phyloP scores from a whole-genome alignment of 345 rosid genomes.

The Syzygium aromaticum region DNA sequence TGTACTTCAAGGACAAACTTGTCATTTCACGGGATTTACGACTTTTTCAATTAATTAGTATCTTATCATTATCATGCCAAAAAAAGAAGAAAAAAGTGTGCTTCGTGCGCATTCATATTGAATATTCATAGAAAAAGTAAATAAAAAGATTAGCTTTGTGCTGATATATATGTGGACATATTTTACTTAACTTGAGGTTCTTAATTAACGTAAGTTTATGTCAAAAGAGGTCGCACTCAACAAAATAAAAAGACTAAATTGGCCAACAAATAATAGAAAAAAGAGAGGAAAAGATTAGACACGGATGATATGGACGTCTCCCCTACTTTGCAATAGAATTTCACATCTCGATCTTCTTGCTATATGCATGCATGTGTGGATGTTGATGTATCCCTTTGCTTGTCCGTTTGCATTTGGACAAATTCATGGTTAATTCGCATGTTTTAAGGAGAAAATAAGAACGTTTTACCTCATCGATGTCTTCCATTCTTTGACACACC shows the following conservation, averaged over 20 bases:
- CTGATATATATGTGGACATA: not conserved
- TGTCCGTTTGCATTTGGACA: not conserved
- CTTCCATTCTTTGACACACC: not conserved
- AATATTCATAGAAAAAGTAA: not conserved
- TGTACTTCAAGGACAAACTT: conserved; percentile 13
- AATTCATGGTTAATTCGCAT: not conserved
- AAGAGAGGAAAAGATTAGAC: not conserved
- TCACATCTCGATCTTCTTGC: not conserved
- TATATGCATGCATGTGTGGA: not conserved
- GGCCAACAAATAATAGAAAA: not conserved
- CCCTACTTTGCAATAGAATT: not conserved
- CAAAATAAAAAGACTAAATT: not conserved
- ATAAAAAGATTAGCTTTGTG: not conserved
- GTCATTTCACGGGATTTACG: conserved; percentile 4
- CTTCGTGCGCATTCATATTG: not conserved
- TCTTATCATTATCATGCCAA: not conserved
- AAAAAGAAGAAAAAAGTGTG: not conserved
- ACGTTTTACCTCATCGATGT: not conserved
- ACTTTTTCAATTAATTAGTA: not conserved
- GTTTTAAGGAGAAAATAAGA: not conserved
- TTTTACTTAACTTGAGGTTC: not conserved
- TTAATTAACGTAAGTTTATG: not conserved
- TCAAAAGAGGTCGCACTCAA: not conserved
- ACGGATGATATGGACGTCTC: not conserved
- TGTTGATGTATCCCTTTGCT: not conserved